A percentile compares a stretch with the other conserved stretches of the same genome.
Evolutionary conservation across 805 yeast species (phyloP).

Genomic region (Ogataea nakhonphanomensis): DNA sequence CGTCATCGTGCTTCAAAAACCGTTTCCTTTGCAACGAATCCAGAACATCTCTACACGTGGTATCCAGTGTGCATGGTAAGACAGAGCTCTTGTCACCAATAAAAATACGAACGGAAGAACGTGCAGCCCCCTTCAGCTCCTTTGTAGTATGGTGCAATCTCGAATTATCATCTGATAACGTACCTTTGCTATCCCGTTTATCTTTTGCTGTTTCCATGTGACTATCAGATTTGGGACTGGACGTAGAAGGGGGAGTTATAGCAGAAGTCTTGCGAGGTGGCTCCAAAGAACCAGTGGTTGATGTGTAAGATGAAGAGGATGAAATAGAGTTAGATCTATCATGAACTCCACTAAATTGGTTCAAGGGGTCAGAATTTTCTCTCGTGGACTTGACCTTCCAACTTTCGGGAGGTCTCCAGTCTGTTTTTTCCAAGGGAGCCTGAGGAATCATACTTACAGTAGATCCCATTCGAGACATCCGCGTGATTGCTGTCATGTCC

Average conservation of each 20-base stretch:
- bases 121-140: constrained; percentile 31
- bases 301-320: constrained; percentile 11
- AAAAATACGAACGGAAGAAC: constrained; percentile 60
- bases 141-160: constrained; percentile 16
- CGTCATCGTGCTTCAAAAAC: constrained; percentile 64
- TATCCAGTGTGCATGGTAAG: constrained; percentile 71
- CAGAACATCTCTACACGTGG: constrained; percentile 72
- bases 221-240: constrained; percentile 6
- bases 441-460: constrained; percentile 16
- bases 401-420: constrained; percentile 58
- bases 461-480: constrained; percentile 26
- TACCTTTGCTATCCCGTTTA: constrained; percentile 7
- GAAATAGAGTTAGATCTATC: constrained; percentile 15
- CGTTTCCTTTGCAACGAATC: constrained; percentile 73
- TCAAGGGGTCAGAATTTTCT: constrained; percentile 9
- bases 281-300: constrained; percentile 11
- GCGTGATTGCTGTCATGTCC: constrained; percentile 21
- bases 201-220: constrained; percentile 6
- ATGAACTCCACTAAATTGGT: constrained; percentile 12
- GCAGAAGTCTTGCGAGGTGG: constrained; percentile 16
- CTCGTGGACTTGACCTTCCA: constrained; percentile 50
- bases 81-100: constrained; percentile 80
- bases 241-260: constrained; percentile 8
- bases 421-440: constrained; percentile 9
- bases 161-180: constrained; percentile 10